Percentiles rank a stretch among this genome's conserved stretches.
phyloP scores from a whole-genome alignment of 176 grass and related monocot species.

The Lolium rigidum region DNA sequence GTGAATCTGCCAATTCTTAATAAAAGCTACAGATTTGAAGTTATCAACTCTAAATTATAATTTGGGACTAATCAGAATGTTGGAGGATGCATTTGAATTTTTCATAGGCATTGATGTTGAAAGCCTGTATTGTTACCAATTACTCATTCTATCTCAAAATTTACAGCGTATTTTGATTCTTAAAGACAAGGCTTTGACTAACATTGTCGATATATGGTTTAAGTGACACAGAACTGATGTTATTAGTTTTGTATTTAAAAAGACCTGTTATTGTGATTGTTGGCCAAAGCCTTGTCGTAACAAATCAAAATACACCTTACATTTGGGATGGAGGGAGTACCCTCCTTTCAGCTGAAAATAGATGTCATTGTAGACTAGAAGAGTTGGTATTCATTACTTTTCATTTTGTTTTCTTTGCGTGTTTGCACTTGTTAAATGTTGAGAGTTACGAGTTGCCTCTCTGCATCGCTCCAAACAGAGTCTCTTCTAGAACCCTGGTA shows the following conservation, averaged over 20 bases:
- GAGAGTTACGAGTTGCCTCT: not conserved
- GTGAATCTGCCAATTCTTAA: not conserved
- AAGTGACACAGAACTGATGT: not conserved
- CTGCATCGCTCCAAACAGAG: not conserved
- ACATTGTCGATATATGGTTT: not conserved
- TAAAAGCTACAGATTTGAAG: not conserved
- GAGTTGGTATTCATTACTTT: conserved; percentile 1
- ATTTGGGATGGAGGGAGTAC: not conserved
- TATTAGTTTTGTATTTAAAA: not conserved
- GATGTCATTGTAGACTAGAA: not conserved
- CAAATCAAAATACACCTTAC: not conserved
- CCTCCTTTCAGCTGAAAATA: not conserved
- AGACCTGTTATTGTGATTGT: not conserved
- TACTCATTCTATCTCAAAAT: not conserved
- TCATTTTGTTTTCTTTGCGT: not conserved
- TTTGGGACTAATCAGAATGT: not conserved
- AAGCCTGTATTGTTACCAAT: not conserved
- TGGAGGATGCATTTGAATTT: not conserved
- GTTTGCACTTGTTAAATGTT: conserved; percentile 13
- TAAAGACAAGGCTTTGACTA: not conserved
- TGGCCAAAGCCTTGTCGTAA: not conserved
- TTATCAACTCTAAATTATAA: not conserved
- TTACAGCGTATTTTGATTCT: not conserved
- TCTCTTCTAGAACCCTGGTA: not conserved
- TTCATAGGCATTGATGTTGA: conserved; percentile 5